Conservation (phyloP, 2,329 filamentous ascomycete species). For the Talaromyces sp. region DNA sequence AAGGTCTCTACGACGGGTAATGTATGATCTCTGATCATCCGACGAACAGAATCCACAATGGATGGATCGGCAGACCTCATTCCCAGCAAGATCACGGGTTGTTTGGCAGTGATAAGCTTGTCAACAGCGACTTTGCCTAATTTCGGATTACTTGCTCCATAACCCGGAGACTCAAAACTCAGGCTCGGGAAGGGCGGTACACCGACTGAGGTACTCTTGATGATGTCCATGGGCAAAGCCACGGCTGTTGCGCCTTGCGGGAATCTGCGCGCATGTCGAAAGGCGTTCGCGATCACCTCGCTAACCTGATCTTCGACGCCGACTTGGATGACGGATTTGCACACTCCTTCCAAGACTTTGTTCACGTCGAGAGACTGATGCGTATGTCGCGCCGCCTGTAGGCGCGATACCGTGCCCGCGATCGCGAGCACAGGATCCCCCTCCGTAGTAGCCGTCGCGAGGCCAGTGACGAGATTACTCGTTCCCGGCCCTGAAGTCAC, state of each 20-base stretch:
- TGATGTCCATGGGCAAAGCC: conserved; percentile 18
- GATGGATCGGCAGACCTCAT: conserved; percentile 15
- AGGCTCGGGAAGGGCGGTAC: conserved; percentile 14
- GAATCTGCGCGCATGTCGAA: conserved; percentile 14
- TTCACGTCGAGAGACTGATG: conserved; percentile 18
- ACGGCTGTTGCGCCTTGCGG: conserved; percentile 16
- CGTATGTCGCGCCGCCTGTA: conserved; percentile 18
- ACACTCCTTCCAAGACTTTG: conserved; percentile 17
- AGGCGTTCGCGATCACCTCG: conserved; percentile 19
- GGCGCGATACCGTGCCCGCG: conserved; percentile 15
- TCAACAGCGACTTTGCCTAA: conserved; percentile 14
- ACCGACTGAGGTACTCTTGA: conserved; percentile 17
- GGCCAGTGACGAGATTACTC: conserved; percentile 19
- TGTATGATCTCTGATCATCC: conserved; percentile 15
- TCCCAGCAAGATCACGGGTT: conserved; percentile 16
- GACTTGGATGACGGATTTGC: conserved; percentile 17
- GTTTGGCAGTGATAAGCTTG: conserved; percentile 14
- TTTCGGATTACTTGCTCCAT: conserved; percentile 14
- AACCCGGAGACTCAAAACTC: conserved; percentile 16
- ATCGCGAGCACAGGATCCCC: conserved; percentile 18
- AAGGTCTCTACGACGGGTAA: conserved; percentile 18
- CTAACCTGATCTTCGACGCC: conserved; percentile 19
- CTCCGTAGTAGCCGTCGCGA: conserved; percentile 17
- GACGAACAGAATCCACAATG: conserved; percentile 12
- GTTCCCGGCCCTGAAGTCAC: conserved; percentile 18